A percentile compares a stretch with the other conserved stretches of the same genome.
These are phyloP conservation scores for Rhodotorula taiwanensis DNA, from an alignment of 768 basidiomycete species.

Conservation along the genomic window DNA sequence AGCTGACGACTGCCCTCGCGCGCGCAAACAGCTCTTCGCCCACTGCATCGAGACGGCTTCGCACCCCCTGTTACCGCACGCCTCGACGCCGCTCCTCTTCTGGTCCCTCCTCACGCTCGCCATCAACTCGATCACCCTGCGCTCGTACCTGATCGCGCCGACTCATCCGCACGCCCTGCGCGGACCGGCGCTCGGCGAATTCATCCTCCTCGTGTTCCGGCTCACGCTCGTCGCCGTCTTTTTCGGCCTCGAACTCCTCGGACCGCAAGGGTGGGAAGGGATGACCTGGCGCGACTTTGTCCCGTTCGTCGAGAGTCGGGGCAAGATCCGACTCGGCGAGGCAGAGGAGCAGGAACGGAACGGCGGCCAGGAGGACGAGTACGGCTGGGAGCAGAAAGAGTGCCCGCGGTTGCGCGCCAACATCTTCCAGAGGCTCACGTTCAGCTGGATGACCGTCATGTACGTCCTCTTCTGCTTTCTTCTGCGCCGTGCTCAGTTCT, in stretches of 20 bases:
- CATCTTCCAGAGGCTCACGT: slow-evolving; percentile 51
- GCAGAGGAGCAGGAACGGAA: slow-evolving; percentile 8
- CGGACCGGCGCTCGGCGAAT: slow-evolving; percentile 31
- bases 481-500: slow-evolving; percentile 44
- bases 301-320: slow-evolving; percentile 23
- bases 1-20: neutral
- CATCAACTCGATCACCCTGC: slow-evolving; percentile 54
- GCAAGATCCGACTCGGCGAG: slow-evolving; percentile 25
- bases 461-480: slow-evolving; percentile 31
- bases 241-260: slow-evolving; percentile 62
- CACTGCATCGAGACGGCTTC: slow-evolving; percentile 26
- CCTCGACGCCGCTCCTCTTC: slow-evolving; percentile 57
- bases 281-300: slow-evolving; percentile 40
- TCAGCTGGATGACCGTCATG: slow-evolving; percentile 80
- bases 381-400: slow-evolving; percentile 23
- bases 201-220: slow-evolving; percentile 45
- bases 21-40: slow-evolving; percentile 26
- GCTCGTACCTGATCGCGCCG: slow-evolving; percentile 50
- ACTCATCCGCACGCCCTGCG: slow-evolving; percentile 40
- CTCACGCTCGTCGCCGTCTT: slow-evolving; percentile 51
- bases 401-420: slow-evolving; percentile 39
- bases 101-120: slow-evolving; percentile 70
- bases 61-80: slow-evolving; percentile 31
- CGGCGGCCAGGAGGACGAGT: slow-evolving; percentile 1
- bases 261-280: slow-evolving; percentile 52